Conservation (phyloP, 345 rosid species). For the Eucalyptus tenuipes region DNA sequence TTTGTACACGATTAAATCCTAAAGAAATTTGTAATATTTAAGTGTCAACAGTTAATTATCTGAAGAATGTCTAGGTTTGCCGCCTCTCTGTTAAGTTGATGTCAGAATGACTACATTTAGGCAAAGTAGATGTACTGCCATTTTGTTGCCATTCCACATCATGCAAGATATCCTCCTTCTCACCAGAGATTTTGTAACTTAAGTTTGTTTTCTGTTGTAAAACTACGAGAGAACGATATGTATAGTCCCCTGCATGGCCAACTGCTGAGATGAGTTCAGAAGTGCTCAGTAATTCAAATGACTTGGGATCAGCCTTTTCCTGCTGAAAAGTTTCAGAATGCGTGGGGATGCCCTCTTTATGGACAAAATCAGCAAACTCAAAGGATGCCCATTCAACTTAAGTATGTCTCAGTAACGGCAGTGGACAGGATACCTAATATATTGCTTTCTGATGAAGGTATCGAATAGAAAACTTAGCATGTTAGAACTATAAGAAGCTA, state of each 20-base stretch:
- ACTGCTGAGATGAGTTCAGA: slow-evolving; percentile 49
- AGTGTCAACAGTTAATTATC: background rate
- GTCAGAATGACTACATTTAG: background rate
- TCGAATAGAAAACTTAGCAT: background rate
- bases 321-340: slow-evolving; percentile 5
- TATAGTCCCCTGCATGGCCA: slow-evolving; percentile 54
- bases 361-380: slow-evolving; percentile 28
- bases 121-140: background rate
- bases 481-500: background rate
- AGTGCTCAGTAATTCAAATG: slow-evolving; percentile 36
- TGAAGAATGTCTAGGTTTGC: slow-evolving; percentile 19
- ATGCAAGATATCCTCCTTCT: slow-evolving; percentile 11
- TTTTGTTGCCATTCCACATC: slow-evolving; percentile 3
- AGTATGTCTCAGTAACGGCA: background rate
- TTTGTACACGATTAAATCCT: too few species aligned
- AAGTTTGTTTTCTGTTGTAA: slow-evolving; percentile 3
- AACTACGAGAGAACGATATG: slow-evolving; percentile 12
- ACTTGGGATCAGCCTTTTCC: background rate
- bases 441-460: background rate
- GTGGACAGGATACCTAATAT: background rate
- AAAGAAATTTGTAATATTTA: too few species aligned
- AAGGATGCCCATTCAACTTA: slow-evolving; percentile 19
- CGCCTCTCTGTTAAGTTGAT: background rate
- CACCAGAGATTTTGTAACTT: background rate
- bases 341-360: slow-evolving; percentile 5